These are phyloP conservation scores for Sclerotinia trifoliorum DNA, from an alignment of 2,329 filamentous ascomycete species.

Conservation along the genomic window DNA sequence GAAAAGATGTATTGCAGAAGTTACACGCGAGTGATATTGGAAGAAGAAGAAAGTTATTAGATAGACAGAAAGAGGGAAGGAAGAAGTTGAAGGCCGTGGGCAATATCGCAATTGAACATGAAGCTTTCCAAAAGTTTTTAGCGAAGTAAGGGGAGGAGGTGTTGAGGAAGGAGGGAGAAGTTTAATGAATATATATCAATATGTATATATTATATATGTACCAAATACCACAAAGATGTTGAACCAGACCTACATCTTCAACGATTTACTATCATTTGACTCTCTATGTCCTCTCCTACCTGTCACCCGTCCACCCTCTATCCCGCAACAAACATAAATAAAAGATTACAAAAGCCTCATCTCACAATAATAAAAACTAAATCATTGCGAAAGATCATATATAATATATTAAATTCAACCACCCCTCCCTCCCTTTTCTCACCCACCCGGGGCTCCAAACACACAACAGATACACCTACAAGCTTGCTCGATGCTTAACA, in stretches of 20 bases:
- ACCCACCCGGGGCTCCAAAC: too few relatives aligned
- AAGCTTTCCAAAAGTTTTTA: slow-evolving; percentile 91
- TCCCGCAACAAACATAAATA: too few relatives aligned
- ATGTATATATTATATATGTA: neutral
- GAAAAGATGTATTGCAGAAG: slow-evolving; percentile 92
- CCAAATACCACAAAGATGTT: neutral
- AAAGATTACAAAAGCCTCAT: too few relatives aligned
- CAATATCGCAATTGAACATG: slow-evolving; percentile 94
- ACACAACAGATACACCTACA: too few relatives aligned
- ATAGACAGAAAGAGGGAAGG: slow-evolving; percentile 94
- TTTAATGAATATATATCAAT: neutral
- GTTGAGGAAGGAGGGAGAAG: neutral
- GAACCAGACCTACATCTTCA: neutral
- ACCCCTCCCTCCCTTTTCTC: too few relatives aligned
- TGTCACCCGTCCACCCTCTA: too few relatives aligned
- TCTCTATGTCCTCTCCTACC: too few relatives aligned
- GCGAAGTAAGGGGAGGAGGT: slow-evolving; percentile 57
- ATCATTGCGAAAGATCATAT: too few relatives aligned
- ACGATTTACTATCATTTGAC: neutral
- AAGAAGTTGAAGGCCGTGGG: slow-evolving; percentile 83
- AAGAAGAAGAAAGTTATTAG: slow-evolving; percentile 79
- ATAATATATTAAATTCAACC: too few relatives aligned
- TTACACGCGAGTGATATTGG: slow-evolving; percentile 87
- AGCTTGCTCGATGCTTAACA: too few relatives aligned
- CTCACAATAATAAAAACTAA: too few relatives aligned